Percentiles rank a stretch among this genome's conserved stretches.
phyloP scores from a whole-genome alignment of 2,329 filamentous ascomycete genomes.

The Bipolaris gigantea region DNA sequence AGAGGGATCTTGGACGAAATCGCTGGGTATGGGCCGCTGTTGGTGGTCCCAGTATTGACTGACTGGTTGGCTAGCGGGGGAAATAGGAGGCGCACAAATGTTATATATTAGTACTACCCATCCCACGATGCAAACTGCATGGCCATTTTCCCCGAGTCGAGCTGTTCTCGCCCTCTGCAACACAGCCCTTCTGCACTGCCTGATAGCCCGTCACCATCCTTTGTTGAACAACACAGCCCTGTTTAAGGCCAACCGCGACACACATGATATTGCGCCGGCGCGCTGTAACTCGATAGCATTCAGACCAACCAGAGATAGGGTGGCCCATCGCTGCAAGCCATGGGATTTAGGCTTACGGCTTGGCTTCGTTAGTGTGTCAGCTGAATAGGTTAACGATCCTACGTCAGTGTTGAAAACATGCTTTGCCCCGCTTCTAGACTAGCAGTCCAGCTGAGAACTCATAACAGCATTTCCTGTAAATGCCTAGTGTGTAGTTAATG shows the following conservation, averaged over 20 bases:
- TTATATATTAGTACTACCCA: too few relatives aligned
- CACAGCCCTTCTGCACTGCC: slow-evolving; percentile 3
- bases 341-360: slow-evolving; percentile 17
- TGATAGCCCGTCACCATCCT: slow-evolving; percentile 4
- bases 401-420: neutral
- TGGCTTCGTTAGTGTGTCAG: slow-evolving; percentile 10
- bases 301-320: neutral
- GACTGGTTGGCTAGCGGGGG: too few relatives aligned
- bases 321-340: slow-evolving; percentile 13
- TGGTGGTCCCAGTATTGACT: neutral
- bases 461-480: too few relatives aligned
- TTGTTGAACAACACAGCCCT: slow-evolving; percentile 25
- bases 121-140: too few relatives aligned
- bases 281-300: slow-evolving; percentile 14
- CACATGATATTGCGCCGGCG: neutral
- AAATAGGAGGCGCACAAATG: too few relatives aligned
- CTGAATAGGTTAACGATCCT: neutral
- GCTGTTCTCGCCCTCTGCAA: too few relatives aligned
- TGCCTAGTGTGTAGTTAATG: too few relatives aligned
- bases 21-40: neutral
- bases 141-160: too few relatives aligned
- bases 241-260: slow-evolving; percentile 1
- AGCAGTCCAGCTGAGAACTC: too few relatives aligned
- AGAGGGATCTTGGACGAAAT: too few relatives aligned
- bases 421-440: too few relatives aligned